Evolutionary conservation across 345 rosid genomes (phyloP), one percentile per base, ranked within the genome.

Genomic region (Viola odorata): DNA sequence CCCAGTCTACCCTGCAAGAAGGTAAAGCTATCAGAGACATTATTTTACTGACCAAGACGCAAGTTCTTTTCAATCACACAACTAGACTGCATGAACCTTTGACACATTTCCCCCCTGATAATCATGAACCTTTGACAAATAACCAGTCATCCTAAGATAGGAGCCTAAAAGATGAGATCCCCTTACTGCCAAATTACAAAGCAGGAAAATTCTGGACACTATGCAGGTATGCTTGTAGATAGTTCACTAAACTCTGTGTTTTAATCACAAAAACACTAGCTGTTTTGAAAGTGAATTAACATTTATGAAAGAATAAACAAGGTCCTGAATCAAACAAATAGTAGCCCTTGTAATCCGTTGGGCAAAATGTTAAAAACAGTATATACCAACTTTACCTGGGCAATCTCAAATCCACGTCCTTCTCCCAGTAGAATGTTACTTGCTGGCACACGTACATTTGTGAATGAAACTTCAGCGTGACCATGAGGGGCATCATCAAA

Each of bases 401-500:
- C 99, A 76, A 94, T 94, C 81, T 94, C 99, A 73, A 94, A 90
- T 53, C 99, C 97, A 56, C 95, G 83, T 53, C 99, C 99, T 85
- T 90, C 99, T 44, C 97, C 99, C 16, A 94, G 72, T 63, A 94
- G 84, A 58, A 94, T 90, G 67, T 94, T 90, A 72, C 72, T 82
- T 17, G 95, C 86, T 4, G 97, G 95, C 54, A 94, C 97, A 55
- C 65, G 14, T 37, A 90, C 97, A 69, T 84, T 87, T 57, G 85
- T 73, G 64, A 94, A 94, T 51, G 70, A 75, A 55, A 94, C 68
- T 71, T 94, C 99, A 53, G 99, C 97, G 63, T 94, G 99, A 49
- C 99, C 99, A 71, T 90, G 99, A 77, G 99, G 99, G 1, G 99
- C 99, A 73, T 90, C 99, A 63, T 94, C 97, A 56, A 87, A 94